Evolutionary conservation across 805 yeast species (phyloP), one percentile per base, ranked within the genome.

Genomic region (Ogataea methanolica): DNA sequence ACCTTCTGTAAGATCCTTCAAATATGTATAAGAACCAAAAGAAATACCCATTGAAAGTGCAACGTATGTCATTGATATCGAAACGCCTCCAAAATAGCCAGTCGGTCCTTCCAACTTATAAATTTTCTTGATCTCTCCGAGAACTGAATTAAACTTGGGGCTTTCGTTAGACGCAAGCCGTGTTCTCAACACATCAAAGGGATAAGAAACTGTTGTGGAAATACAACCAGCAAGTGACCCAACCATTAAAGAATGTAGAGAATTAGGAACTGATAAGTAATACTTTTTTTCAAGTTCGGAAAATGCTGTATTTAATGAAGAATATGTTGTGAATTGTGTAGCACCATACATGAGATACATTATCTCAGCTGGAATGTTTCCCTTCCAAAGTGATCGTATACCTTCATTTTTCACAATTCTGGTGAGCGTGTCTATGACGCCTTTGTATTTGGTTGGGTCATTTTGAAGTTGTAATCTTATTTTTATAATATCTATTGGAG

Each of bases 101-200:
- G 19, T 16, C 0, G 66, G 0, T 0, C 83, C 82, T 8, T 67
- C 69, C 1, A 46, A 44, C 14, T 41, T 26, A 43, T 59, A 56
- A 14, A 78, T 72, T 1, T 54, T 44, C 5, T 36, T 45, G 61
- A 73, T 66, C n/a, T 78, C 72, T 1, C 39, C 40, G 8, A 44
- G 9, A n/a, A 68, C 48, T 2, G 70, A 63, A n/a, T 66, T 54
- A 37, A 77, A 70, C 9, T 62, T 47, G 39, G 52, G 62, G 2
- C 51, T 46, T 26, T 68, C 67, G 58, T 82, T 82, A 3, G 91
- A 92, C 1, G 89, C 96, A 43, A 90, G 74, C 45, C 96, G 71
- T 0, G 99, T 94, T 44, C 99, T 69, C 39, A 94, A 66, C n/a
- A 89, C 73, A 63, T 94, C 99, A 57, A 88, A 82, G 1, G 99